Evolutionary conservation across 768 basidiomycete genomes (phyloP).

Genomic region (Rhodotorula graminis): DNA sequence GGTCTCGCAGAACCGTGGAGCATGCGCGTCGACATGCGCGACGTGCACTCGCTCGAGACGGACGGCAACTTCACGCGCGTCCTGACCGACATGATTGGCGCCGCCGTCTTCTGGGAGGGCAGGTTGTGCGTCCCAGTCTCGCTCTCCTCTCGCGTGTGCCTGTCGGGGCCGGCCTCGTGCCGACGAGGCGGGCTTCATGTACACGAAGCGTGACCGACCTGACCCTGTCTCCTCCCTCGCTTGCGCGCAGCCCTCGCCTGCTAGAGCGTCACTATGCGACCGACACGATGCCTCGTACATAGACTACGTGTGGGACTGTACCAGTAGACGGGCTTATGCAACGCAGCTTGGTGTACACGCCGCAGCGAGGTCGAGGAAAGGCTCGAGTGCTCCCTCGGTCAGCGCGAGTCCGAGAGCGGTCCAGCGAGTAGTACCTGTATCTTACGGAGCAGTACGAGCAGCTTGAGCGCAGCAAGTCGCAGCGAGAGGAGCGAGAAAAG

Average conservation of each 20-base stretch:
- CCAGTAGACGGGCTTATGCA: too few species aligned
- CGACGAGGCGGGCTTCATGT: too few species aligned
- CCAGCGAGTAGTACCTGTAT: too few species aligned
- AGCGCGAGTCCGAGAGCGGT: too few species aligned
- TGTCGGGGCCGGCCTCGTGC: too few species aligned
- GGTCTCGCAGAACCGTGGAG: conserved; percentile 24
- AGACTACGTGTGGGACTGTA: neutral
- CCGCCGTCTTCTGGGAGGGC: conserved; percentile 29
- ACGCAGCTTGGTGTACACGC: too few species aligned
- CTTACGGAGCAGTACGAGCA: too few species aligned
- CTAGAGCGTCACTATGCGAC: conserved; percentile 28
- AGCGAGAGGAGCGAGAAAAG: neutral
- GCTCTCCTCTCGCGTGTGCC: neutral
- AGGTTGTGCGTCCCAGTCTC: conserved; percentile 17
- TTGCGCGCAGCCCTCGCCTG: conserved; percentile 9
- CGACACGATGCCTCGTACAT: neutral
- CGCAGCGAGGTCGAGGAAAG: too few species aligned
- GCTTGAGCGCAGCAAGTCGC: too few species aligned
- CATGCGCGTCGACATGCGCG: conserved; percentile 29
- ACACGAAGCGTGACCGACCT: neutral
- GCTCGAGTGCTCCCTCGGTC: too few species aligned
- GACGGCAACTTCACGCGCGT: conserved; percentile 24
- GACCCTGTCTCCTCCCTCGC: too few species aligned
- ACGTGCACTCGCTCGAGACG: conserved; percentile 22
- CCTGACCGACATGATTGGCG: conserved; percentile 36